Percentiles rank a stretch among this genome's conserved stretches.
These are phyloP conservation scores for Puya raimondii DNA, from an alignment of 176 grass and related monocot genomes.

Conservation along the genomic window DNA sequence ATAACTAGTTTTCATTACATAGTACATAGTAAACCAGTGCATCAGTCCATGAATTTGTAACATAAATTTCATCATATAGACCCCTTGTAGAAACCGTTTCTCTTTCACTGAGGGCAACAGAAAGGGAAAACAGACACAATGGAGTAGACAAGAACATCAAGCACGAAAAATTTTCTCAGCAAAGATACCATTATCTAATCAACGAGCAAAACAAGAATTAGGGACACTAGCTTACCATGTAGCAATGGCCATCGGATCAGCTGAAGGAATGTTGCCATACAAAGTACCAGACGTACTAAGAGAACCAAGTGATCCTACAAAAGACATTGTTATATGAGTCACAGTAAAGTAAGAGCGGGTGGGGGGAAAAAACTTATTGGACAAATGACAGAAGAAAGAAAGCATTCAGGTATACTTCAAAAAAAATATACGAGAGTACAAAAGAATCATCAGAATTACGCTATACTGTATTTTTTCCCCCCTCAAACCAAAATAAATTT, in stretches of 20 bases:
- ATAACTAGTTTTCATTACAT: not conserved
- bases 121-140: not conserved
- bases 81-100: no score
- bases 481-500: no score
- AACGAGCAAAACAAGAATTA: not conserved
- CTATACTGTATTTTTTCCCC: no score
- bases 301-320: slow-evolving; percentile 62
- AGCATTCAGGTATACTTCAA: not conserved
- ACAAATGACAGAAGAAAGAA: not conserved
- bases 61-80: no score
- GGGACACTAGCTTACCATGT: slow-evolving; percentile 44
- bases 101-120: no score
- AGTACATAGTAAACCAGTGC: no score
- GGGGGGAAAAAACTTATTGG: no score
- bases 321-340: not conserved
- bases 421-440: not conserved
- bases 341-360: not conserved
- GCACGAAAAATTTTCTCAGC: no score
- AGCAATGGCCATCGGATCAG: slow-evolving; percentile 6
- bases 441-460: not conserved
- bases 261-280: slow-evolving; percentile 10
- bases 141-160: not conserved
- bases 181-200: not conserved
- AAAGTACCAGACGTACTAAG: slow-evolving; percentile 34
- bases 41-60: no score